phyloP scores from a whole-genome alignment of 2,329 filamentous ascomycete species.

The Phyllosticta citriasiana region DNA sequence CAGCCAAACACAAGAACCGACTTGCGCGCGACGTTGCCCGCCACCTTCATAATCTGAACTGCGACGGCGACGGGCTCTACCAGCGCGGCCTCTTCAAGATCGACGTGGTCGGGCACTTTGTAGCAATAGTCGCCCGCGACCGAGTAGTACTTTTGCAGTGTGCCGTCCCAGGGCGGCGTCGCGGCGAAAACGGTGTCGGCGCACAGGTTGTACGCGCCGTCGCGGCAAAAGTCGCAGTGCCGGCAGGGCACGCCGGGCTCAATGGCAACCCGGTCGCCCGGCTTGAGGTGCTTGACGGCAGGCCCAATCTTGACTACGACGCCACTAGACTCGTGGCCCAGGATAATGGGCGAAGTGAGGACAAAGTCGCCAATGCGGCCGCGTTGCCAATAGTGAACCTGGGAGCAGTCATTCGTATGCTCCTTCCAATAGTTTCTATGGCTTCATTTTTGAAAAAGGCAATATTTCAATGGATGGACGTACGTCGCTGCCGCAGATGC shows the following conservation, averaged over 20 bases:
- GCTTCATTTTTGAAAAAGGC: background rate
- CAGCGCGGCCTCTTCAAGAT: slow-evolving; percentile 18
- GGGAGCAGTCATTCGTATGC: background rate
- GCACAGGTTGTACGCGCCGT: slow-evolving; percentile 13
- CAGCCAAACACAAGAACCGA: slow-evolving; percentile 16
- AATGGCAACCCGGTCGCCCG: slow-evolving; percentile 16
- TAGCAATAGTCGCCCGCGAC: slow-evolving; percentile 19
- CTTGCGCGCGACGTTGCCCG: slow-evolving; percentile 13
- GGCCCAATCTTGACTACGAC: slow-evolving; percentile 11
- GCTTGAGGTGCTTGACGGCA: slow-evolving; percentile 12
- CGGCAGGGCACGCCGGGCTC: slow-evolving; percentile 17
- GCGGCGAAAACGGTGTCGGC: slow-evolving; percentile 12
- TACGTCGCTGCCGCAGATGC: slow-evolving; percentile 12
- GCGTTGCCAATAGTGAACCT: slow-evolving; percentile 14
- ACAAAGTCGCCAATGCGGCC: slow-evolving; percentile 13
- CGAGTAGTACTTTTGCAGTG: slow-evolving; percentile 18
- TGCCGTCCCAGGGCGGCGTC: slow-evolving; percentile 18
- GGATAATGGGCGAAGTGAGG: slow-evolving; percentile 13
- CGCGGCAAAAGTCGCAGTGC: slow-evolving; percentile 12
- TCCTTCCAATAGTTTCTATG: background rate
- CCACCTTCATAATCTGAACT: slow-evolving; percentile 17
- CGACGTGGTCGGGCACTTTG: slow-evolving; percentile 18
- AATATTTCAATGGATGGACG: background rate
- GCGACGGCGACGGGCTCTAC: slow-evolving; percentile 20
- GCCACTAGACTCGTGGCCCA: slow-evolving; percentile 17